Percentiles rank a stretch among this genome's conserved stretches.
These are phyloP conservation scores for Clathrospora elynae DNA, from an alignment of 2,329 filamentous ascomycete genomes.

Conservation along the genomic window DNA sequence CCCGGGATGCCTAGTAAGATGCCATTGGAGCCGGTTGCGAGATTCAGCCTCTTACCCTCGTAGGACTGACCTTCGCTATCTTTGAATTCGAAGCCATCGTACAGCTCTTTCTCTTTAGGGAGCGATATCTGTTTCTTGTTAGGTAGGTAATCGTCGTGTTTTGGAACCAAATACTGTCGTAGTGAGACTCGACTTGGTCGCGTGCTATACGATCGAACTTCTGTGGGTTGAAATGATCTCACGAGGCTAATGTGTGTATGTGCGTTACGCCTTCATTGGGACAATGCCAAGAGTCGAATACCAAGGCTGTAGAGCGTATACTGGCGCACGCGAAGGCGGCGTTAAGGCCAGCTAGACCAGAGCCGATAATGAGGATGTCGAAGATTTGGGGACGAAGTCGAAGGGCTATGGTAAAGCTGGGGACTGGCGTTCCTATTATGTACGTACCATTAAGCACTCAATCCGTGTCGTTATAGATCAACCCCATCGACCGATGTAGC, in stretches of 20 bases:
- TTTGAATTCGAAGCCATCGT: conserved; percentile 45
- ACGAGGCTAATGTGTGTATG: conserved; percentile 51
- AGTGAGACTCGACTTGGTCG: conserved; percentile 45
- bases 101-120: conserved; percentile 19
- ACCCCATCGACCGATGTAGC: too few relatives aligned
- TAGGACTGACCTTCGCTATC: conserved; percentile 54
- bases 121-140: conserved; percentile 28
- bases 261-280: conserved; percentile 51
- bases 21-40: conserved; percentile 62
- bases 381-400: conserved; percentile 12
- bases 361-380: conserved; percentile 46
- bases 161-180: conserved; percentile 46
- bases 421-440: neutral
- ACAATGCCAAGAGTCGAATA: conserved; percentile 53
- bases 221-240: conserved; percentile 36
- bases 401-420: conserved; percentile 3
- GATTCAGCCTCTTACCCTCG: conserved; percentile 58
- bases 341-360: conserved; percentile 54
- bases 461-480: neutral
- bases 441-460: neutral
- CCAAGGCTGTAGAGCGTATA: conserved; percentile 46
- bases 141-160: conserved; percentile 26
- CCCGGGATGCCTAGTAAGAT: conserved; percentile 58
- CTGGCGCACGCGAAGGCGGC: conserved; percentile 49
- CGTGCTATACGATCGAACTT: conserved; percentile 41